A percentile compares a stretch with the other conserved stretches of the same genome.
Evolutionary conservation across 495 filamentous ascomycete species (phyloP).

Genomic region (Bacidia rubella): DNA sequence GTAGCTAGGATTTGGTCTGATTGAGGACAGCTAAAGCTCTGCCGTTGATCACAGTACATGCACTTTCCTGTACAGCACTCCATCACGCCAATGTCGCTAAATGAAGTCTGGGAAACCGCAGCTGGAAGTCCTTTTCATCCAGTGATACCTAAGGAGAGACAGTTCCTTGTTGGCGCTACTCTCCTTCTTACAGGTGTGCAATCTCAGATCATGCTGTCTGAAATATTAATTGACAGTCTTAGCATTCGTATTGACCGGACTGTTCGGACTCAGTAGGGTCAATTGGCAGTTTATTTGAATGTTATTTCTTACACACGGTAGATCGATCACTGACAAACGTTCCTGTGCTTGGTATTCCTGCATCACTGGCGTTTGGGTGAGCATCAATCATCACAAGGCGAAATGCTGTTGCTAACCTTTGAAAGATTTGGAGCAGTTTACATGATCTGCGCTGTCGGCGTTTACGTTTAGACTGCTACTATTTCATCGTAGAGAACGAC

Average conservation of each 20-base stretch:
- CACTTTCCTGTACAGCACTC: background rate
- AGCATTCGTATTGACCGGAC: slow-evolving; percentile 50
- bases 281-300: too few relatives aligned
- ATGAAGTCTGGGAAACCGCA: slow-evolving; percentile 81
- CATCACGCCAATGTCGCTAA: slow-evolving; percentile 46
- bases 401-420: slow-evolving; percentile 9
- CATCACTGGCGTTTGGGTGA: slow-evolving; percentile 81
- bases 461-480: slow-evolving; percentile 68
- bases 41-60: background rate
- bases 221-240: slow-evolving; percentile 18
- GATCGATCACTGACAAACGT: slow-evolving; percentile 77
- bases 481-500: too few relatives aligned
- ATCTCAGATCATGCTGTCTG: background rate
- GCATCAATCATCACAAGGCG: slow-evolving; percentile 11
- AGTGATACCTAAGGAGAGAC: slow-evolving; percentile 63
- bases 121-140: slow-evolving; percentile 72
- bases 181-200: slow-evolving; percentile 54
- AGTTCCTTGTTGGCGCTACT: slow-evolving; percentile 70
- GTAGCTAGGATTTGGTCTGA: too few relatives aligned
- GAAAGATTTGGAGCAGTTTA: slow-evolving; percentile 84
- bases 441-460: slow-evolving; percentile 96
- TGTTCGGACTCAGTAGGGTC: slow-evolving; percentile 80
- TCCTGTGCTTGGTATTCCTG: slow-evolving; percentile 68
- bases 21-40: too few relatives aligned
- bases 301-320: slow-evolving; percentile 25